Evolutionary conservation across 768 basidiomycete species (phyloP), one percentile per base, ranked within the genome.

Genomic region (Multifurca ochricompacta): DNA sequence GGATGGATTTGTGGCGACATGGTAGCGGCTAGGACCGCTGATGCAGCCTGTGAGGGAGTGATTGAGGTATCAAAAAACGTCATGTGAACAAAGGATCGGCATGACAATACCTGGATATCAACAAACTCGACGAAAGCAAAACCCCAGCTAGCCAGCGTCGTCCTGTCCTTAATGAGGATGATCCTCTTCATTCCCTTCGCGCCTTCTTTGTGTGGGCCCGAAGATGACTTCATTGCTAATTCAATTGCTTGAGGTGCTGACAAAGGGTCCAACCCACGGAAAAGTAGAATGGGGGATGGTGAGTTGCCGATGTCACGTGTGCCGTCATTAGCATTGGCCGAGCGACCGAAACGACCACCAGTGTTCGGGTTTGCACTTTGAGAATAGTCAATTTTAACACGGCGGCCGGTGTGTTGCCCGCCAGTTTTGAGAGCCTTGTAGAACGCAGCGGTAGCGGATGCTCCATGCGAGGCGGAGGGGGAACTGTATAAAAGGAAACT

Each of bases 311-410:
- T 95, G 71, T 99, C 95, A 50, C 93, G 79, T 50, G 91, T 97
- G 2, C 96, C 96, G 63, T 99, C 96, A 65, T 95, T 98, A 68
- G 75, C 67, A 52, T 83, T 82, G 51, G 81, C 80, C 60, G 81
- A 56, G n/a, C 66, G 77, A 43, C 75, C 76, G 45, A 72, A 62
- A 49, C 81, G 77, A 10, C 80, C 78, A 62, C 77, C 78, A 55
- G 85, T 84, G 45, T 81, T 78, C 25, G 85, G 88, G 27, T 80
- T 77, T 25, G 85, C 85, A 59, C 85, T 89, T 70, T 91, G 83
- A 3, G 94, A 92, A 66, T 89, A 99, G 70, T 99, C 94, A 64
- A 99, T 91, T 71, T 95, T 95, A 66, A 95, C 85, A 60, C 91
- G 77, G 45, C 89, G 83, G 11, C 91, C 92, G 61, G 82, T 85